Percentiles rank a stretch among this genome's conserved stretches.
Evolutionary conservation across 2,329 filamentous ascomycete genomes (phyloP).

Genomic region (Dactylonectria estremocensis): DNA sequence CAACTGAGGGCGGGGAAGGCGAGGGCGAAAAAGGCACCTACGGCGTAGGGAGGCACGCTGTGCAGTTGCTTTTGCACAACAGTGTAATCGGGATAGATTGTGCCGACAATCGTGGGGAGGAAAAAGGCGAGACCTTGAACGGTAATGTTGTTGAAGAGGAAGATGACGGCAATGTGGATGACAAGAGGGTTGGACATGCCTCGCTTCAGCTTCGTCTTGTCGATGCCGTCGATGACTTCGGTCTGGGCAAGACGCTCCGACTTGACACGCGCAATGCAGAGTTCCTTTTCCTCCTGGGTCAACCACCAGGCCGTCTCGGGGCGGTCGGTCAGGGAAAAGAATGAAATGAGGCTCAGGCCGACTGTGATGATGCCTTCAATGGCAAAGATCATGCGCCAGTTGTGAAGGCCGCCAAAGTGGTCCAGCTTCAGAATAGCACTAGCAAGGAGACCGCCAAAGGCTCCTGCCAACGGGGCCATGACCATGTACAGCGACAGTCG

Average conservation of each 20-base stretch:
- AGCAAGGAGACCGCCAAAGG: constrained; percentile 76
- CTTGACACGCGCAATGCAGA: constrained; percentile 74
- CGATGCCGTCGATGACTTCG: constrained; percentile 74
- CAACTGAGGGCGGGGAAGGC: constrained; percentile 71
- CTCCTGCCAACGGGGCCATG: constrained; percentile 76
- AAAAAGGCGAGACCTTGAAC: constrained; percentile 79
- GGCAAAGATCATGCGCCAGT: constrained; percentile 80
- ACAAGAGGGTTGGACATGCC: constrained; percentile 74
- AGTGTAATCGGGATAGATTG: constrained; percentile 72
- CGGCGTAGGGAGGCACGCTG: constrained; percentile 76
- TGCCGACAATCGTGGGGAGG: constrained; percentile 74
- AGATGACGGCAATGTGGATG: constrained; percentile 68
- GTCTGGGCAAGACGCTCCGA: constrained; percentile 71
- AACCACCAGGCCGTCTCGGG: constrained; percentile 78
- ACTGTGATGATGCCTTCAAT: constrained; percentile 76
- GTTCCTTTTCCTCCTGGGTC: constrained; percentile 72
- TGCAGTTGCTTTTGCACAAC: constrained; percentile 75
- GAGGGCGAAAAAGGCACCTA: constrained; percentile 74
- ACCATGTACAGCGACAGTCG: constrained; percentile 76
- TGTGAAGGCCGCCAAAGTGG: constrained; percentile 67
- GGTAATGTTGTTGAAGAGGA: constrained; percentile 76
- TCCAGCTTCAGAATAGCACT: constrained; percentile 74
- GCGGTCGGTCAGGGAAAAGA: constrained; percentile 76
- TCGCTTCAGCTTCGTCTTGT: constrained; percentile 68
- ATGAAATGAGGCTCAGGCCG: constrained; percentile 69